Evolutionary conservation across 495 filamentous ascomycete species (phyloP).

Genomic region (Xylaria sp.): DNA sequence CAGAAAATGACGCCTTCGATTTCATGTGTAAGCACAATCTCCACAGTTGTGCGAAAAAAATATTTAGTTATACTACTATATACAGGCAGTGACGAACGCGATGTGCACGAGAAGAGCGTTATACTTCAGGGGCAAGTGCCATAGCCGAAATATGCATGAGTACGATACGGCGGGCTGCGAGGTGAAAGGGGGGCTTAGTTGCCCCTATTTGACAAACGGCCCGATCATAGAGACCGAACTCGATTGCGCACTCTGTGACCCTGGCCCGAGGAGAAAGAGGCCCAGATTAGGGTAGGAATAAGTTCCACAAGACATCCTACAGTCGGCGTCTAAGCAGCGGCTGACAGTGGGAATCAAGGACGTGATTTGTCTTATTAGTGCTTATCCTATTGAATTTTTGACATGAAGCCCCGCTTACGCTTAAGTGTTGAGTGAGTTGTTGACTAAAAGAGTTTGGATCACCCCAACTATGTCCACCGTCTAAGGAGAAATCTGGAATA

Average conservation of each 20-base stretch:
- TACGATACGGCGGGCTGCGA: slow-evolving; percentile 14
- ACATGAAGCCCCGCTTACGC: too few species aligned
- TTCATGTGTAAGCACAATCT: background rate
- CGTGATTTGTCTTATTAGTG: too few species aligned
- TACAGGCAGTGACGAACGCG: background rate
- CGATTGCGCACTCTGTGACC: background rate
- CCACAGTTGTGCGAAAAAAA: background rate
- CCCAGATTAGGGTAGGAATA: background rate
- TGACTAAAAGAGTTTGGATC: background rate
- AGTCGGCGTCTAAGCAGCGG: background rate
- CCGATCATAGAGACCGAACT: background rate
- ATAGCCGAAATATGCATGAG: background rate
- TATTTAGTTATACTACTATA: background rate
- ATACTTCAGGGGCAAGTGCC: slow-evolving; percentile 17
- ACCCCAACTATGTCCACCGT: background rate
- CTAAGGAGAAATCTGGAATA: background rate
- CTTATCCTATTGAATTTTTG: too few species aligned
- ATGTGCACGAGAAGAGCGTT: slow-evolving; percentile 16
- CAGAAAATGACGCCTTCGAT: background rate
- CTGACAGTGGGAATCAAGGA: too few species aligned
- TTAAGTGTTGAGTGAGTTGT: background rate
- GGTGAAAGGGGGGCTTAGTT: background rate
- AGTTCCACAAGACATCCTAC: background rate
- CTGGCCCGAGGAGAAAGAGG: background rate
- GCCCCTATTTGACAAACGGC: background rate